These are phyloP conservation scores for Tricholoma hemisulphureum DNA, from an alignment of 768 basidiomycete genomes.

Conservation along the genomic window DNA sequence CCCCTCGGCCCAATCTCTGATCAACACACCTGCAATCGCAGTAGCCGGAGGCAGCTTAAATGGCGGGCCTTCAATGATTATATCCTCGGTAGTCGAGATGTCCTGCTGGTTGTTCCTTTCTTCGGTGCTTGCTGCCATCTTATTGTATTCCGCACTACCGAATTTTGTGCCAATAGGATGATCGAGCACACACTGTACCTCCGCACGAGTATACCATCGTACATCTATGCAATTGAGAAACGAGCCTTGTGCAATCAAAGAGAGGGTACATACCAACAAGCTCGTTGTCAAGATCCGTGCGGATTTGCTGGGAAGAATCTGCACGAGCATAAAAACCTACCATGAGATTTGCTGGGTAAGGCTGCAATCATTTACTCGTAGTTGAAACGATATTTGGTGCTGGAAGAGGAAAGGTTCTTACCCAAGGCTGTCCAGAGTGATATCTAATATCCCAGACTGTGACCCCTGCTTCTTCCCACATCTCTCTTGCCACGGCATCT, in stretches of 20 bases:
- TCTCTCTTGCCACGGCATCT: slow-evolving; percentile 87
- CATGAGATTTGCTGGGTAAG: slow-evolving; percentile 90
- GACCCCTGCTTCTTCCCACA: slow-evolving; percentile 97
- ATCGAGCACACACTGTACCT: slow-evolving; percentile 64
- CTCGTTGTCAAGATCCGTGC: slow-evolving; percentile 91
- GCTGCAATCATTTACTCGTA: slow-evolving; percentile 44
- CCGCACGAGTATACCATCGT: slow-evolving; percentile 79
- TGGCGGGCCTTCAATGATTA: slow-evolving; percentile 42
- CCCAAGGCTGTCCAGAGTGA: slow-evolving; percentile 88
- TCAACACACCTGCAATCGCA: slow-evolving; percentile 83
- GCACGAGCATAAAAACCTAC: slow-evolving; percentile 84
- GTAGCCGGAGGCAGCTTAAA: slow-evolving; percentile 75
- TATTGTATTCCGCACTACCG: slow-evolving; percentile 48
- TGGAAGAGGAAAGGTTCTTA: slow-evolving; percentile 28
- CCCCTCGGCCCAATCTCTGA: slow-evolving; percentile 75
- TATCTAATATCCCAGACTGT: slow-evolving; percentile 80
- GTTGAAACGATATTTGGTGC: neutral
- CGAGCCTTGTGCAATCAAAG: neutral
- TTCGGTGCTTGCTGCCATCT: slow-evolving; percentile 41
- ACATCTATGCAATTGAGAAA: slow-evolving; percentile 56
- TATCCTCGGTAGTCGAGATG: slow-evolving; percentile 13
- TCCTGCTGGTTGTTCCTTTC: slow-evolving; percentile 27
- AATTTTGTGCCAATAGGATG: slow-evolving; percentile 52
- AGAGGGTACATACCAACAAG: slow-evolving; percentile 63
- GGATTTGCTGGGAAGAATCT: slow-evolving; percentile 69